Evolutionary conservation across 169 alveolate species (phyloP), one percentile per base, ranked within the genome.

Genomic region (Eimeria nieschulzi): DNA sequence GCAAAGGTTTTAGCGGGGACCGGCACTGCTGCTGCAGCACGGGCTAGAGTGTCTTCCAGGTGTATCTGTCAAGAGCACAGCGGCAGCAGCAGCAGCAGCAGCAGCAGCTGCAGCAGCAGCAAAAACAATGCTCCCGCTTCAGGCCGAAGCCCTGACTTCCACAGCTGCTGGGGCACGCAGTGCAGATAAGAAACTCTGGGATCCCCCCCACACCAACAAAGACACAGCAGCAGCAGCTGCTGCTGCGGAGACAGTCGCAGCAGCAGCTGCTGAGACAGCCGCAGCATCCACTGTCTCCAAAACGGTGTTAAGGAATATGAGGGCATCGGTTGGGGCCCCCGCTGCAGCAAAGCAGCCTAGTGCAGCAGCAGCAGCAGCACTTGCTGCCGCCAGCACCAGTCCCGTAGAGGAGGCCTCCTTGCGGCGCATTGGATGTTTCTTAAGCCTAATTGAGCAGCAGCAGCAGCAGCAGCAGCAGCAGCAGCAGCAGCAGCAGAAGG

Each of bases 391-490:
- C 25, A 59, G 87, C 87, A 79, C 75, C 73, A 79, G 61, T 39
- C 59, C 87, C 17, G 25, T 79, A 13, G 87, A 79, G 21, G 75
- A 17, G 5, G 87, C 87, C 6, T 79, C 87, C 63, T 73, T 79
- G 70, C 55, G 75, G 46, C 87, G 87, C 73, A 79, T 79, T 79
- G 87, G 87, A n/a, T 71, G 59, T 26, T 79, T 79, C 61, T 56
- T 79, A 55, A 19, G 87, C 33, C 46, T 79, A 26, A 26, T 79
- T 26, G 87, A 79, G 61, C 70, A 79, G 75, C 87, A 25, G 61
- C 87, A 56, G 70, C 87, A 66, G 59, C 26, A 21, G 82, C 82
- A 72, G 59, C 87, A 79, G 53, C 85, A 76, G 85, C 85, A 76
- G 66, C 85, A n/a, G 66, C 86, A 78, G 53, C 72, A 39, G 86